phyloP scores from a whole-genome alignment of 495 filamentous ascomycete genomes.

The Penicillium simplicissimum region DNA sequence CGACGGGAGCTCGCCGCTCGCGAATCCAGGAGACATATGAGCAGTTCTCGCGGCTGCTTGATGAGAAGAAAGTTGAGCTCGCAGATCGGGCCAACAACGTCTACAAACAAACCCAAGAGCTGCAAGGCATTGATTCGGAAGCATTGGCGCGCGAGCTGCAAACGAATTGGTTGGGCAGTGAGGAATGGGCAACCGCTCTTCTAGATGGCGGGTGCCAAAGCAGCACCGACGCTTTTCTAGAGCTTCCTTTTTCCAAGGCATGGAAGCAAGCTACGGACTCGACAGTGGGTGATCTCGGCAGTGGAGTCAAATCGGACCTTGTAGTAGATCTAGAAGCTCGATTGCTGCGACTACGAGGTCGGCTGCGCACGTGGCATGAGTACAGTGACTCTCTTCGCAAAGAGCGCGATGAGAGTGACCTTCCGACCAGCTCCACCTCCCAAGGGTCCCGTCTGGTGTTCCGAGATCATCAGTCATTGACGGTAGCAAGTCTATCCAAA shows the following conservation, averaged over 20 bases:
- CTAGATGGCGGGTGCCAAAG: constrained; percentile 62
- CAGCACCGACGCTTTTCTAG: constrained; percentile 62
- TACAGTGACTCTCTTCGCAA: constrained; percentile 51
- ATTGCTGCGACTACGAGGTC: constrained; percentile 59
- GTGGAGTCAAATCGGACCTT: constrained; percentile 34
- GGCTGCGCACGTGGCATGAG: constrained; percentile 71
- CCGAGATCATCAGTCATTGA: constrained; percentile 42
- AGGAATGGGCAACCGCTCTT: constrained; percentile 66
- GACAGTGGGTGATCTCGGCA: constrained; percentile 51
- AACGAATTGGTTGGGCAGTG: constrained; percentile 74
- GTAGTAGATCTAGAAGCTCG: constrained; percentile 63
- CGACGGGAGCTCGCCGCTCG: constrained; percentile 41
- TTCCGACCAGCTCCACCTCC: not conserved
- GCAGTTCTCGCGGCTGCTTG: constrained; percentile 61
- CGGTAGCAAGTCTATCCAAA: constrained; percentile 45
- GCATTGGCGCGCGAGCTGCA: constrained; percentile 50
- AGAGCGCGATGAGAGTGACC: constrained; percentile 20
- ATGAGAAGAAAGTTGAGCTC: constrained; percentile 51
- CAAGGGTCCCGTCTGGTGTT: constrained; percentile 31
- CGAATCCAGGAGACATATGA: constrained; percentile 52
- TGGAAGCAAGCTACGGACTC: constrained; percentile 63
- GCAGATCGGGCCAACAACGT: constrained; percentile 29
- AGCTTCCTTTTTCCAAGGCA: constrained; percentile 62
- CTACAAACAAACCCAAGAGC: constrained; percentile 24
- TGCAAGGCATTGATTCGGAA: constrained; percentile 37